A percentile compares a stretch with the other conserved stretches of the same genome.
phyloP scores from a whole-genome alignment of 2,329 filamentous ascomycete genomes.

The Alternaria novae-zelandiae region DNA sequence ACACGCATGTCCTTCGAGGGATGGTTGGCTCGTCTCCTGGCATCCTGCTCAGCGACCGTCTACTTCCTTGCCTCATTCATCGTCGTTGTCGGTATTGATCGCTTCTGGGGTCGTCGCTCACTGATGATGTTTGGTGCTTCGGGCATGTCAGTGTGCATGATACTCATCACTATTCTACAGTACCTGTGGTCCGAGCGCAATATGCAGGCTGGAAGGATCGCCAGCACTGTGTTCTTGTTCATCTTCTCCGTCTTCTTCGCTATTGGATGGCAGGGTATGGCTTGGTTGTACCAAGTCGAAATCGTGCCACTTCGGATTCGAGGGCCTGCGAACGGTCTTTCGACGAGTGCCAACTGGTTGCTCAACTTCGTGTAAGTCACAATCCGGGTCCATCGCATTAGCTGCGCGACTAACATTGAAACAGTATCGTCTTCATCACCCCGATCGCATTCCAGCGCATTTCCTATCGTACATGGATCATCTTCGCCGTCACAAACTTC shows the following conservation, averaged over 20 bases:
- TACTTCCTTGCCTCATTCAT: slow-evolving; percentile 49
- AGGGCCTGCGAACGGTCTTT: slow-evolving; percentile 83
- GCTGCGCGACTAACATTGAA: slow-evolving; percentile 39
- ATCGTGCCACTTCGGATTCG: slow-evolving; percentile 88
- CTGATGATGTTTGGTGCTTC: slow-evolving; percentile 47
- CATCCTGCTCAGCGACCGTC: slow-evolving; percentile 47
- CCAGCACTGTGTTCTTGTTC: slow-evolving; percentile 73
- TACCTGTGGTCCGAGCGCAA: slow-evolving; percentile 31
- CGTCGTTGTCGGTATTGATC: slow-evolving; percentile 45
- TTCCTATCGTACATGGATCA: slow-evolving; percentile 62
- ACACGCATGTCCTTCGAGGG: slow-evolving; percentile 56
- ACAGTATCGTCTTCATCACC: slow-evolving; percentile 69
- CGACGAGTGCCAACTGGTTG: slow-evolving; percentile 89
- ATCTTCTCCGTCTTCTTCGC: slow-evolving; percentile 93
- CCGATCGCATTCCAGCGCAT: slow-evolving; percentile 64
- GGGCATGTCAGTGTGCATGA: slow-evolving; percentile 44
- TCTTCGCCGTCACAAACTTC: slow-evolving; percentile 62
- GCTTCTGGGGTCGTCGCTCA: slow-evolving; percentile 43
- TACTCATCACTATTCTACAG: slow-evolving; percentile 35
- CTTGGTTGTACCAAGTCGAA: slow-evolving; percentile 70
- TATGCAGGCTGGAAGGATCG: slow-evolving; percentile 38
- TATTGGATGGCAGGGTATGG: slow-evolving; percentile 77
- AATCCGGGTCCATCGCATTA: not conserved
- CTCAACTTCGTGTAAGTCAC: slow-evolving; percentile 58
- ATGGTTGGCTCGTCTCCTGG: slow-evolving; percentile 51